Percentiles rank a stretch among this genome's conserved stretches.
These are phyloP conservation scores for Pleurozium schreberi DNA, from an alignment of 225 moss, liverwort and hornwort genomes.

Conservation along the genomic window DNA sequence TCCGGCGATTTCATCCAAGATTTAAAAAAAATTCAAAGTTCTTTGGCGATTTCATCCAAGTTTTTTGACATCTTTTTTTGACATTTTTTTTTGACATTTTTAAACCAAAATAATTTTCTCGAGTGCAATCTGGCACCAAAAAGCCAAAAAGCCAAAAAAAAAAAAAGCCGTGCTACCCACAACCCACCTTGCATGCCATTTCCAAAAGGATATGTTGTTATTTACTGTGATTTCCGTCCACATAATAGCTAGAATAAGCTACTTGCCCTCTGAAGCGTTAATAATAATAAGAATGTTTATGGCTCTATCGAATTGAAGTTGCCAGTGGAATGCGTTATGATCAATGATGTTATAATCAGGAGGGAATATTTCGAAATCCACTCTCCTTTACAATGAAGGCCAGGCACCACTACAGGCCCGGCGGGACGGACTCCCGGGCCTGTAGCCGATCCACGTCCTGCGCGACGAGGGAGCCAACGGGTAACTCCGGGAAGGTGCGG, in stretches of 20 bases:
- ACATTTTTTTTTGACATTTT: no score
- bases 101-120: no score
- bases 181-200: no score
- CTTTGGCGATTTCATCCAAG: no score
- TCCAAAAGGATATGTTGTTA: no score
- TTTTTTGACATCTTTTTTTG: no score
- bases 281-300: neutral
- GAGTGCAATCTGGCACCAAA: no score
- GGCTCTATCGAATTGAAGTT: neutral
- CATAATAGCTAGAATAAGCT: neutral
- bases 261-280: neutral
- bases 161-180: no score
- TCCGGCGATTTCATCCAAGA: no score
- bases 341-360: neutral
- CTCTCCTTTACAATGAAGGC: neutral
- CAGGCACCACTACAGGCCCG: neutral
- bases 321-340: neutral
- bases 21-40: no score
- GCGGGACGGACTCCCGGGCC: neutral
- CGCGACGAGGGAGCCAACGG: neutral
- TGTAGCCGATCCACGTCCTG: neutral
- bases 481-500: neutral
- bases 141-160: no score
- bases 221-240: no score
- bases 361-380: neutral